Base-by-base conservation (phyloP, 495 filamentous ascomycete species). In the Geoglossum glabrum region DNA sequence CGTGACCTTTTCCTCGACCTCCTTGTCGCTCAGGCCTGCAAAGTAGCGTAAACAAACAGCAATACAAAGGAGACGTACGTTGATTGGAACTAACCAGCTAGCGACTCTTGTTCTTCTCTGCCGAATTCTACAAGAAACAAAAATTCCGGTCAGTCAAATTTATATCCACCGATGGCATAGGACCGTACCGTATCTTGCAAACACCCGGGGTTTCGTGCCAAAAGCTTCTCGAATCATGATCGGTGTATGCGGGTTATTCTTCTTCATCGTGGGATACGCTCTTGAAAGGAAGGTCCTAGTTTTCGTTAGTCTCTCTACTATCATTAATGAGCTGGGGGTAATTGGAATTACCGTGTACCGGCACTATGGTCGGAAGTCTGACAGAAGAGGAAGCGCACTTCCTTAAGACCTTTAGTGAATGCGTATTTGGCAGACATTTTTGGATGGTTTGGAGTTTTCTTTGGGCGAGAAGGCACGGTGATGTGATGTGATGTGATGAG, bases 181-280 rank as follows among this genome's bases (percentile, higher is more conserved):
- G 21, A 11, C 75, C 86, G 62, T 70, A 95, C 90, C 90, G 65
- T 90, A 98, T 82, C 92, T 76, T 60, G 93, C 89, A 70, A 83
- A 97, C 47, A 98, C 84, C 64, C 78, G 82, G 45, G 92, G 90
- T 66, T 85, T 71, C 45, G 81, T 85, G 60, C 82, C 87, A 54
- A 77, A 68, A 33, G 93, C 92, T 72, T 98, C 93, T 62, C 92
- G 85, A 55, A 98, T 78, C 76, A 98, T 73, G 71, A 98, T 97
- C 52, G 92, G 92, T 45, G 79, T 95, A 69, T 87, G 72, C 10
- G 92, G 92, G 73, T 98, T 97, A 76, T 92, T 83, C 78, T 94
- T 93, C 80, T 98, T 98, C 90, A 98, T 97, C 63, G 86, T 90
- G 6, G 92, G 93, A 72, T 98, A 98, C 57, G 90, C 86, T 69